phyloP scores from a whole-genome alignment of 2,329 filamentous ascomycete species.

The Arthrobotrys sphaeroides region DNA sequence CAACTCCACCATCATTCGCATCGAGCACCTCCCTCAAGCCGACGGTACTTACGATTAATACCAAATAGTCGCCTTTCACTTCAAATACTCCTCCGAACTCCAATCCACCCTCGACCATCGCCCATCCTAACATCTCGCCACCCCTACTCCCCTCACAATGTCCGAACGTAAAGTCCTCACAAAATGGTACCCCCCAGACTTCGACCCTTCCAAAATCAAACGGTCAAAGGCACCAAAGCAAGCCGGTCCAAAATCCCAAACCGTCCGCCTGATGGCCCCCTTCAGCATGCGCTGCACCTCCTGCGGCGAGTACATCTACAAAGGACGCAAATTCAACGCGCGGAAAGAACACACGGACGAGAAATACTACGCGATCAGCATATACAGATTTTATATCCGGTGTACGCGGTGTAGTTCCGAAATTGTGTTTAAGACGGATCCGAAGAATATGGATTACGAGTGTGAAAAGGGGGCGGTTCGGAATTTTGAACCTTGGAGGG shows the following conservation, averaged over 20 bases:
- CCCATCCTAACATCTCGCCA: constrained; percentile 24
- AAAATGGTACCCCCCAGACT: constrained; percentile 76
- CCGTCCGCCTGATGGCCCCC: constrained; percentile 88
- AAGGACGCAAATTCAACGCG: constrained; percentile 93
- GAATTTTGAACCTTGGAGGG: constrained; percentile 92
- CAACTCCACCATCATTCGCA: neutral
- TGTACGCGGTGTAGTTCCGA: constrained; percentile 87
- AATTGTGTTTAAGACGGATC: constrained; percentile 93
- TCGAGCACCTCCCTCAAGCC: neutral
- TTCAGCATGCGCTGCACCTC: constrained; percentile 79
- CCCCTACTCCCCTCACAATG: constrained; percentile 67
- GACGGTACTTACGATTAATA: neutral
- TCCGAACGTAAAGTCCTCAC: constrained; percentile 84
- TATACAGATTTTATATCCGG: constrained; percentile 88
- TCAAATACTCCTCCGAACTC: neutral
- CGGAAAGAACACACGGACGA: constrained; percentile 92
- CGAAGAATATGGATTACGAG: constrained; percentile 91
- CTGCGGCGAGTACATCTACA: constrained; percentile 85
- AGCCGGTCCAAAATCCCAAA: constrained; percentile 81
- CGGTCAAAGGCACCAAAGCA: constrained; percentile 74
- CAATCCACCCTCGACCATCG: neutral
- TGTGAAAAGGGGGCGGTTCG: constrained; percentile 84
- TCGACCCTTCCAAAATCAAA: constrained; percentile 84
- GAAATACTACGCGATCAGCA: constrained; percentile 86
- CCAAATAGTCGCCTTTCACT: neutral